Conservation (phyloP, 768 basidiomycete species). For the Mycena filopes region DNA sequence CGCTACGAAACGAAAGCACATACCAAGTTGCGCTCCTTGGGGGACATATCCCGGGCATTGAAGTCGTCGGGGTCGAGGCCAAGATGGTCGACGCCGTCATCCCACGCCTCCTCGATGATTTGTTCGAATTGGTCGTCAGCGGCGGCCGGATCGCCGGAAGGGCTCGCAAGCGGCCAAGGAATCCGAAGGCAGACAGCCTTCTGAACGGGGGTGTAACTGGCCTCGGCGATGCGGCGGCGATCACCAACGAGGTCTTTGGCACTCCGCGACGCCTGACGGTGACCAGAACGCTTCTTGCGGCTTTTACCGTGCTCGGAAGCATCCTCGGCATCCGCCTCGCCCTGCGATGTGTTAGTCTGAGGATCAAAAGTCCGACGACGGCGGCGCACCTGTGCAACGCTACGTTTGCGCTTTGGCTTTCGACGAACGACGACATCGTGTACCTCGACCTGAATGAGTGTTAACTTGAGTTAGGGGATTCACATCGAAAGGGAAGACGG, state of each 20-base stretch:
- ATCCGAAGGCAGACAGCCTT: neutral
- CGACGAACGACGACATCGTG: constrained; percentile 5
- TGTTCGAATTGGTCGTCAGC: neutral
- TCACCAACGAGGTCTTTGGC: neutral
- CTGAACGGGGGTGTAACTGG: neutral
- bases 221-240: neutral
- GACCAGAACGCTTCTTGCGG: neutral
- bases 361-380: too few species aligned
- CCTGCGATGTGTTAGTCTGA: too few species aligned
- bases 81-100: neutral
- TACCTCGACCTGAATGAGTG: neutral
- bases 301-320: neutral
- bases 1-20: neutral
- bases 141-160: neutral
- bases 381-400: neutral
- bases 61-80: neutral
- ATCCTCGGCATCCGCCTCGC: neutral
- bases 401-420: neutral
- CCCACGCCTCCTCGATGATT: neutral
- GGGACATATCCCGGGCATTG: neutral
- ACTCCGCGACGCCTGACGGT: neutral
- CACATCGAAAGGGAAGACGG: neutral
- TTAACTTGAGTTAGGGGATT: neutral
- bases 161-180: neutral
- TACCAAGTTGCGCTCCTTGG: neutral